Evolutionary conservation across 257 asterid species (phyloP).

Genomic region (Solanum sejunctum): DNA sequence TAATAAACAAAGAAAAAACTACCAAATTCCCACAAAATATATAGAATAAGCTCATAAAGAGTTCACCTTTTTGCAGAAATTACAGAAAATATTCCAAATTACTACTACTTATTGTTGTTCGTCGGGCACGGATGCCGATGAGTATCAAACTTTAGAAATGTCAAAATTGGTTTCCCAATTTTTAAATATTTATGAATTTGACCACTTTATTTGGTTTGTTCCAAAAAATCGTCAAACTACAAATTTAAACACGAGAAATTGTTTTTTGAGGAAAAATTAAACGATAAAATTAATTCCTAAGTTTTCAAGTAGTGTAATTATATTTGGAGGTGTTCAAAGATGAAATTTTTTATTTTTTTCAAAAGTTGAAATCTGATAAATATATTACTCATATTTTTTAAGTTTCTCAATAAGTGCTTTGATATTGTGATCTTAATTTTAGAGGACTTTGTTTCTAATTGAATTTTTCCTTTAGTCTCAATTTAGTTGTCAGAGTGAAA

Average conservation of each 20-base stretch:
- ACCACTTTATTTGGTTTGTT: not conserved
- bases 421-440: too few relatives aligned
- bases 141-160: not conserved
- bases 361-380: not conserved
- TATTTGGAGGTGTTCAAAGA: not conserved
- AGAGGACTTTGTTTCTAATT: not conserved
- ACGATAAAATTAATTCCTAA: not conserved
- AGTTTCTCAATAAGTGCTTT: not conserved
- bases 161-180: not conserved
- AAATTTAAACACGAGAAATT: not conserved
- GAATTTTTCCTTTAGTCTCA: too few relatives aligned
- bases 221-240: not conserved
- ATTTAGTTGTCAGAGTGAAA: too few relatives aligned
- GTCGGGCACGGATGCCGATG: not conserved
- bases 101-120: not conserved
- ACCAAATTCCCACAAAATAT: not conserved
- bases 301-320: not conserved
- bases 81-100: not conserved
- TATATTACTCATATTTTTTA: not conserved
- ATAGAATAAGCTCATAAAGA: not conserved
- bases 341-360: not conserved
- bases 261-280: rapidly evolving
- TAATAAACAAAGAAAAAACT: not conserved
- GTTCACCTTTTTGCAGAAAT: not conserved
- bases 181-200: not conserved